Evolutionary conservation across 306 rosid species (phyloP).

Genomic region (Begonia loranthoides): DNA sequence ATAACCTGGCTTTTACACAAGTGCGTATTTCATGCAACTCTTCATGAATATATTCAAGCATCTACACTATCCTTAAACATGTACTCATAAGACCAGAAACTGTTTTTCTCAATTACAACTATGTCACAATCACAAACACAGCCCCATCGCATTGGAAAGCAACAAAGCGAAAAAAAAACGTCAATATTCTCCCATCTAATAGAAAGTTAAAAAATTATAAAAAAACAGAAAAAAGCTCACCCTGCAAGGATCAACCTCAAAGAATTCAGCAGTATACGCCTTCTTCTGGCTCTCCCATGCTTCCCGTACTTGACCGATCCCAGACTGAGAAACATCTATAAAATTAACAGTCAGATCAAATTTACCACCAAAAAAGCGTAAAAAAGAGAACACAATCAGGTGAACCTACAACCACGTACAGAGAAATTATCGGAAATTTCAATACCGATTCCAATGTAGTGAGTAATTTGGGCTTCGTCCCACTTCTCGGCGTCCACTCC

Average conservation of each 20-base stretch:
- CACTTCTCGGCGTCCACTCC: slow-evolving; percentile 57
- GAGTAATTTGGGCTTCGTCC: slow-evolving; percentile 72
- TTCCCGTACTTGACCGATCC: slow-evolving; percentile 49
- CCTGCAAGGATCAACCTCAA: slow-evolving; percentile 66
- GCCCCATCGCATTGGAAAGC: too few species aligned
- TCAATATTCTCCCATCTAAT: too few species aligned
- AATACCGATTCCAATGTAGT: slow-evolving; percentile 83
- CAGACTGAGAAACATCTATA: slow-evolving; percentile 60
- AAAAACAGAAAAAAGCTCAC: slow-evolving; percentile 17
- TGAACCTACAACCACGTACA: background rate
- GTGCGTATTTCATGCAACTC: too few species aligned
- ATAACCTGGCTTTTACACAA: too few species aligned
- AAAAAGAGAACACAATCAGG: background rate
- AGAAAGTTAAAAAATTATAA: background rate
- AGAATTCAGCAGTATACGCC: slow-evolving; percentile 54
- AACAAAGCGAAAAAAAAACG: too few species aligned
- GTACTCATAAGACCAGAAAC: too few species aligned
- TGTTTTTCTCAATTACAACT: background rate
- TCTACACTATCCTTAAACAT: too few species aligned
- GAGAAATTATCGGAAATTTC: background rate
- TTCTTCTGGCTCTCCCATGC: slow-evolving; percentile 68
- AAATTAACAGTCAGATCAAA: background rate
- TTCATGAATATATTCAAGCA: too few species aligned
- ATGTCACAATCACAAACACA: background rate
- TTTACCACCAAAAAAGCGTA: background rate